A percentile compares a stretch with the other conserved stretches of the same genome.
Evolutionary conservation across 345 rosid species (phyloP).

Genomic region (Erucastrum elatum): DNA sequence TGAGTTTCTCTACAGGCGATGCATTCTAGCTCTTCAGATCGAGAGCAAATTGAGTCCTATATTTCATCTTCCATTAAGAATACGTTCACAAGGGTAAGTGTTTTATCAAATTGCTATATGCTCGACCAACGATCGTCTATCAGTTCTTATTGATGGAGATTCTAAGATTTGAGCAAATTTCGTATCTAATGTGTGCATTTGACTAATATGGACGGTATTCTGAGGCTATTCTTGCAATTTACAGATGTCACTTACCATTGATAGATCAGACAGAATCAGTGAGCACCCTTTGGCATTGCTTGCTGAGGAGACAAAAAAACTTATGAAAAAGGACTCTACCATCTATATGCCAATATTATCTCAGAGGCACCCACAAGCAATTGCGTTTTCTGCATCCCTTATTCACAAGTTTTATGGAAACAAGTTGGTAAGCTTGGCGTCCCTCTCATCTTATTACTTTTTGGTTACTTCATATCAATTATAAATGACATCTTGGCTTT

Average conservation of each 20-base stretch:
- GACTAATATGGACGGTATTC: constrained; percentile 6
- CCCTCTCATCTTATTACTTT: constrained; percentile 23
- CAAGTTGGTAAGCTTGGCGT: constrained; percentile 69
- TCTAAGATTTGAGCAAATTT: constrained; percentile 1
- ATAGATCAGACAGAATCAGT: constrained; percentile 57
- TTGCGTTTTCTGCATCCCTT: constrained; percentile 73
- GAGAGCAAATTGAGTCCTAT: constrained; percentile 82
- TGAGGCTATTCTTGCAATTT: constrained; percentile 30
- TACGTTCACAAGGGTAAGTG: constrained; percentile 76
- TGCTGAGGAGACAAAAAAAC: constrained; percentile 81
- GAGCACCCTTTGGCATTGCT: constrained; percentile 86
- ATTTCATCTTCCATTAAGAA: constrained; percentile 79
- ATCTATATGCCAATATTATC: constrained; percentile 73
- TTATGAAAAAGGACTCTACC: constrained; percentile 72
- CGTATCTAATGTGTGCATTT: not conserved
- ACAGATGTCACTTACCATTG: constrained; percentile 71
- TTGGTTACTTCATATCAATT: constrained; percentile 17
- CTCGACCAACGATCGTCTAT: constrained; percentile 4
- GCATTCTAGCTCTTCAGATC: constrained; percentile 63
- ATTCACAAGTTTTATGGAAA: constrained; percentile 85
- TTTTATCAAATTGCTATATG: not conserved
- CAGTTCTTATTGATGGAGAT: constrained; percentile 6
- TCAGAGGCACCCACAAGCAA: constrained; percentile 81
- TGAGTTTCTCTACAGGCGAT: constrained; percentile 57
- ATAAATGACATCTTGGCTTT: constrained; percentile 29